phyloP scores from a whole-genome alignment of 257 asterid genomes.

The Petrea volubilis region DNA sequence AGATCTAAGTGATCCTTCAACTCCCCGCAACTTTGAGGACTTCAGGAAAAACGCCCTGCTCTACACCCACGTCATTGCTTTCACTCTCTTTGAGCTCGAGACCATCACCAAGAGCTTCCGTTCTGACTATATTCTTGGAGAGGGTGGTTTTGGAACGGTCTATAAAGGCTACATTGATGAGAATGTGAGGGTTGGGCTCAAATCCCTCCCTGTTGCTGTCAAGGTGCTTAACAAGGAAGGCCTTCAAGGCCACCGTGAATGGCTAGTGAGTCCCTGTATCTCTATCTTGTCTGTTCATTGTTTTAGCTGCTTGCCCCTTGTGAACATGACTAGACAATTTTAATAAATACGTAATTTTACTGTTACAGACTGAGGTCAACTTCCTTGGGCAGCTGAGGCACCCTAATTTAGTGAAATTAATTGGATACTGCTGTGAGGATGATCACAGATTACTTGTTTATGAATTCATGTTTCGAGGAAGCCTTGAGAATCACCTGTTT shows the following conservation, averaged over 20 bases:
- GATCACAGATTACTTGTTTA: slow-evolving; percentile 95
- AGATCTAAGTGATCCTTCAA: slow-evolving; percentile 89
- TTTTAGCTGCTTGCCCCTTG: background rate
- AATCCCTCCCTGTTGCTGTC: slow-evolving; percentile 94
- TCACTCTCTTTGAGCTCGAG: slow-evolving; percentile 93
- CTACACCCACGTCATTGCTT: slow-evolving; percentile 86
- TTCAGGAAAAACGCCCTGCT: slow-evolving; percentile 64
- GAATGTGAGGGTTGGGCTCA: slow-evolving; percentile 95
- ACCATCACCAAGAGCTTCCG: slow-evolving; percentile 98
- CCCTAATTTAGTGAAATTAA: slow-evolving; percentile 92
- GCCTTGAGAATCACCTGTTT: slow-evolving; percentile 97
- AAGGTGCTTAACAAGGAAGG: slow-evolving; percentile 99
- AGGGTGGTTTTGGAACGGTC: slow-evolving; percentile 98
- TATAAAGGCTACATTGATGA: slow-evolving; percentile 98
- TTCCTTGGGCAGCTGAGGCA: slow-evolving; percentile 98
- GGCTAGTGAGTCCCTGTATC: slow-evolving; percentile 68
- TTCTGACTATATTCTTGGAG: slow-evolving; percentile 97
- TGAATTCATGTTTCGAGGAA: slow-evolving; percentile 97
- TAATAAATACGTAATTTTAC: slow-evolving; percentile 15
- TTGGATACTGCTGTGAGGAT: slow-evolving; percentile 99
- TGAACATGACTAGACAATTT: background rate
- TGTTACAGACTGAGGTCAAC: slow-evolving; percentile 85
- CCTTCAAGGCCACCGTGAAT: slow-evolving; percentile 97
- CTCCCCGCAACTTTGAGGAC: slow-evolving; percentile 82
- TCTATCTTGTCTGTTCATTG: background rate